Evolutionary conservation across 352 stramenopile species (phyloP).

Genomic region (Bremia lactucae): DNA sequence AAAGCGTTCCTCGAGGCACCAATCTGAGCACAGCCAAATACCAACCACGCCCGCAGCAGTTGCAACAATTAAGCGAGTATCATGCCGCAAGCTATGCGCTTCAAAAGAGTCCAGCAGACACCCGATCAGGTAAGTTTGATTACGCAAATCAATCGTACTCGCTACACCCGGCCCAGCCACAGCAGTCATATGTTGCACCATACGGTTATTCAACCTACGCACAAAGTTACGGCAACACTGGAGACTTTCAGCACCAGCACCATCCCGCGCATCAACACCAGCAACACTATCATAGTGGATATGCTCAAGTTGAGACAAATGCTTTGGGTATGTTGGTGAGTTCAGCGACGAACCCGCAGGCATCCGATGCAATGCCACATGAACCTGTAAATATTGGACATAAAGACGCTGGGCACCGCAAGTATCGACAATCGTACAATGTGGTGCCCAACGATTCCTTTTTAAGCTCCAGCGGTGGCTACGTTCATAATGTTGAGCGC

Average conservation of each 20-base stretch:
- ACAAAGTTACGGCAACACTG: slow-evolving; percentile 23
- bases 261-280: slow-evolving; percentile 16
- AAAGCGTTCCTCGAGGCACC: slow-evolving; percentile 11
- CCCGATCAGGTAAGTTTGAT: slow-evolving; percentile 21
- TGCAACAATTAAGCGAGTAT: slow-evolving; percentile 31
- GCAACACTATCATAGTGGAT: slow-evolving; percentile 22
- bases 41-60: slow-evolving; percentile 21
- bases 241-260: slow-evolving; percentile 22
- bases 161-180: slow-evolving; percentile 12
- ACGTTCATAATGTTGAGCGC: slow-evolving; percentile 23
- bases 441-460: slow-evolving; percentile 25
- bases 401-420: slow-evolving; percentile 30
- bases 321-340: slow-evolving; percentile 45
- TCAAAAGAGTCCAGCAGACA: slow-evolving; percentile 16
- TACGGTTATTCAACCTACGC: slow-evolving; percentile 28
- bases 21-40: slow-evolving; percentile 17
- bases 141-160: slow-evolving; percentile 23
- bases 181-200: slow-evolving; percentile 21
- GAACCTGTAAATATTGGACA: slow-evolving; percentile 27
- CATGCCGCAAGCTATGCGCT: slow-evolving; percentile 22
- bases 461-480: slow-evolving; percentile 17
- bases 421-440: slow-evolving; percentile 24
- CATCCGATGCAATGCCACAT: slow-evolving; percentile 27
- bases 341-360: slow-evolving; percentile 34
- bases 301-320: slow-evolving; percentile 24